Evolutionary conservation across 208 protist genomes (phyloP).

Genomic region (Crithidia acanthocephali): DNA sequence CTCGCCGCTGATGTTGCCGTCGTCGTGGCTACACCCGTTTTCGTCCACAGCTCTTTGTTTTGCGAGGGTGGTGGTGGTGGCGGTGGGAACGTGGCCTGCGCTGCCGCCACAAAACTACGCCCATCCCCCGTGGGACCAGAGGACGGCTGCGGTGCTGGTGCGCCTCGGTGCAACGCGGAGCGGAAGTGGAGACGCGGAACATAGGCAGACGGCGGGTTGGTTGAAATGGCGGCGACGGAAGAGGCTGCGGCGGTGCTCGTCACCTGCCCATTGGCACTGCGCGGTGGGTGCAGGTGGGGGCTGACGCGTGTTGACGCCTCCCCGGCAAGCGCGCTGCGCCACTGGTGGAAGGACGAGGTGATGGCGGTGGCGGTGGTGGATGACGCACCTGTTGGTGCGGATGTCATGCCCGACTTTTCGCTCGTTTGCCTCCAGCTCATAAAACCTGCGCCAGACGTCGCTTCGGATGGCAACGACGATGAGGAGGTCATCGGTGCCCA

Average conservation of each 20-base stretch:
- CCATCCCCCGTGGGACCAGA: background rate
- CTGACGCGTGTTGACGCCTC: background rate
- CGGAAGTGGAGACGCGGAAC: slow-evolving; percentile 18
- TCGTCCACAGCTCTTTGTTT: slow-evolving; percentile 18
- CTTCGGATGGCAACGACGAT: no score
- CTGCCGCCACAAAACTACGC: background rate
- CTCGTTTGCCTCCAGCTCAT: background rate
- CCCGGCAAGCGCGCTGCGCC: background rate
- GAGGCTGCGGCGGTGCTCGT: background rate
- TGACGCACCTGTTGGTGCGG: background rate
- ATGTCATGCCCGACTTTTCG: background rate
- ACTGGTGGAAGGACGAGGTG: slow-evolving; percentile 2
- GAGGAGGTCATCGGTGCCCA: no score
- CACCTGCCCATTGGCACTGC: background rate
- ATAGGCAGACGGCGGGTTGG: slow-evolving; percentile 4
- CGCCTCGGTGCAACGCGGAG: background rate
- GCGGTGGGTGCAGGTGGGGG: slow-evolving; percentile 11
- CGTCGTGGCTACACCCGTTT: background rate
- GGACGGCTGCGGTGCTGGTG: background rate
- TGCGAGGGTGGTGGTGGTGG: slow-evolving; percentile 7
- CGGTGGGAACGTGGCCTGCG: background rate
- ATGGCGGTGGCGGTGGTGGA: background rate
- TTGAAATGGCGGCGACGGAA: background rate
- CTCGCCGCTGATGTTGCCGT: background rate
- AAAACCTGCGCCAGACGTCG: background rate